A percentile compares a stretch with the other conserved stretches of the same genome.
Conservation (phyloP, 179 eudicot genomes). For the Vitellaria paradoxa region DNA sequence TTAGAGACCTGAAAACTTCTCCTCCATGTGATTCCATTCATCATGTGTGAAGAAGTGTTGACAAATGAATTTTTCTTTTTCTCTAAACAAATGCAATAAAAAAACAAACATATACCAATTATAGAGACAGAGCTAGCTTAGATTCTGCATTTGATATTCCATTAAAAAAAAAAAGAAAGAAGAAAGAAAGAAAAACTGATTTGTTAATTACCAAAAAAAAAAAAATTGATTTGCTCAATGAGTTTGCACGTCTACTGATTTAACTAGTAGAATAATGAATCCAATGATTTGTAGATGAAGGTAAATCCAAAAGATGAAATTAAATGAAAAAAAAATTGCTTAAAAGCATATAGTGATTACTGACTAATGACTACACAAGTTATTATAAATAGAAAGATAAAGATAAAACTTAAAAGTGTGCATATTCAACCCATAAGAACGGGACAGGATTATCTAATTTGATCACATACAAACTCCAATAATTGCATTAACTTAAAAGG, state of each 20-base stretch:
- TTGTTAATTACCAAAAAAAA: no score
- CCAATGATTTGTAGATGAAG: background rate
- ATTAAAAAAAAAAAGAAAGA: no score
- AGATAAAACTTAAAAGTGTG: background rate
- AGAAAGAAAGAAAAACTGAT: background rate
- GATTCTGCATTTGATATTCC: background rate
- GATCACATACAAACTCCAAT: no score
- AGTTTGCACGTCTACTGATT: background rate
- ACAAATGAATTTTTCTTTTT: background rate
- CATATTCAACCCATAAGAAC: background rate
- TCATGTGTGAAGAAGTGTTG: background rate
- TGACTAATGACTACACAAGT: no score
- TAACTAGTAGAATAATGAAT: background rate
- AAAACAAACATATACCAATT: background rate
- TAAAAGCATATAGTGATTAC: background rate
- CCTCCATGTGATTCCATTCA: background rate
- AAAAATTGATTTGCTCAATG: no score
- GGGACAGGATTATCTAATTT: no score
- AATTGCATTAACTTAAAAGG: no score
- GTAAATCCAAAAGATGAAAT: background rate
- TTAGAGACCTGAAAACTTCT: background rate
- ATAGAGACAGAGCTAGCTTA: background rate
- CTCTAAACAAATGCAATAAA: background rate
- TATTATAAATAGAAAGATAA: background rate
- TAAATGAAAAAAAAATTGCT: background rate